Conservation (phyloP, 106 monocot genomes). For the Agapanthus africanus region DNA sequence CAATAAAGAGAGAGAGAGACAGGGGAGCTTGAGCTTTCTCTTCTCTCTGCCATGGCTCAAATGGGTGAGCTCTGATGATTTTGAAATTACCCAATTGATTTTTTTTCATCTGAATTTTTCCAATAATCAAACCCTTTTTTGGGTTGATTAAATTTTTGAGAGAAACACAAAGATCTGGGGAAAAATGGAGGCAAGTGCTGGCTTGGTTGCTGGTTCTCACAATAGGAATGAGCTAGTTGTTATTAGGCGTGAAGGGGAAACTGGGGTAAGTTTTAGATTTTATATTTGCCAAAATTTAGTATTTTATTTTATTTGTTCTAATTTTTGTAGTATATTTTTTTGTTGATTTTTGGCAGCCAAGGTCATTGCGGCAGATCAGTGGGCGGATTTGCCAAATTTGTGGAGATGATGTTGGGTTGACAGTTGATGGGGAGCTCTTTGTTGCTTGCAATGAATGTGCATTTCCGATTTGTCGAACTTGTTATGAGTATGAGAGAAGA, state of each 20-base stretch:
- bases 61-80: too few relatives aligned
- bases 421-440: slow-evolving; percentile 71
- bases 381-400: slow-evolving; percentile 97
- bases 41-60: too few relatives aligned
- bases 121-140: too few relatives aligned
- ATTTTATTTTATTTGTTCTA: too few relatives aligned
- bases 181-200: slow-evolving; percentile 84
- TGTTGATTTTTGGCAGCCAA: slow-evolving; percentile 36
- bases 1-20: too few relatives aligned
- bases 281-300: neutral
- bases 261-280: slow-evolving; percentile 30
- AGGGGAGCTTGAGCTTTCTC: too few relatives aligned
- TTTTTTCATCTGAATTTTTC: too few relatives aligned
- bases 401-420: slow-evolving; percentile 89
- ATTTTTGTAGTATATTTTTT: neutral
- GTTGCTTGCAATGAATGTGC: slow-evolving; percentile 97
- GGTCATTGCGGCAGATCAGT: slow-evolving; percentile 57
- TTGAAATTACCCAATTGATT: too few relatives aligned
- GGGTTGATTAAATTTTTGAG: too few relatives aligned
- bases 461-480: slow-evolving; percentile 72
- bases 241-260: slow-evolving; percentile 69
- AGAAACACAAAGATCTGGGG: neutral
- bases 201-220: slow-evolving; percentile 91
- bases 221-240: slow-evolving; percentile 91
- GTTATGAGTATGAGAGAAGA: slow-evolving; percentile 88